These are phyloP conservation scores for Apiospora kogelbergensis DNA, from an alignment of 2,329 filamentous ascomycete genomes.

Conservation along the genomic window DNA sequence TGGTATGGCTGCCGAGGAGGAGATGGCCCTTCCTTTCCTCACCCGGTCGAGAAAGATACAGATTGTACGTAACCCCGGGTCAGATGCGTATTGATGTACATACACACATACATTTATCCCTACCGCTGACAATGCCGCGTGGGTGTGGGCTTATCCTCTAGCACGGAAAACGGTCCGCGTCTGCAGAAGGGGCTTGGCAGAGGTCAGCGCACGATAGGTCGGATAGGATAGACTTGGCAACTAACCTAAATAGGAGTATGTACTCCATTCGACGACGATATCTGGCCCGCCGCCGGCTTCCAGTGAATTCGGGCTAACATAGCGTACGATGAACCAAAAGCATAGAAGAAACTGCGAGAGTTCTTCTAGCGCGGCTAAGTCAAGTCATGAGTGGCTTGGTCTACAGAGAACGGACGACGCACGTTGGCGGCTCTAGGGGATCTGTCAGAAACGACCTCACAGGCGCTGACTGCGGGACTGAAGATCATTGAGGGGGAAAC, in stretches of 20 bases:
- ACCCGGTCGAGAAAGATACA: neutral
- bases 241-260: neutral
- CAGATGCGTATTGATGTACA: neutral
- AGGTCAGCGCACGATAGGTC: slow-evolving; percentile 4
- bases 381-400: neutral
- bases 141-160: slow-evolving; percentile 19
- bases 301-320: neutral
- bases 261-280: neutral
- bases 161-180: slow-evolving; percentile 39
- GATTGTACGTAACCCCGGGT: neutral
- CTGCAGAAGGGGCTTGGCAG: slow-evolving; percentile 23
- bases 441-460: neutral
- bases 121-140: neutral
- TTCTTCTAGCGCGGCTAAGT: neutral
- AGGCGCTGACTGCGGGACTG: slow-evolving; percentile 1
- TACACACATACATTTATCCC: neutral
- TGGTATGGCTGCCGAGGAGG: neutral
- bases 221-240: neutral
- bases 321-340: neutral
- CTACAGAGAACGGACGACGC: neutral
- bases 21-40: neutral
- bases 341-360: neutral
- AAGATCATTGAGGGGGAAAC: slow-evolving; percentile 4
- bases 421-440: neutral
- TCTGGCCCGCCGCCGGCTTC: neutral